phyloP scores from a whole-genome alignment of 495 filamentous ascomycete genomes.

The Sporormia fimetaria region DNA sequence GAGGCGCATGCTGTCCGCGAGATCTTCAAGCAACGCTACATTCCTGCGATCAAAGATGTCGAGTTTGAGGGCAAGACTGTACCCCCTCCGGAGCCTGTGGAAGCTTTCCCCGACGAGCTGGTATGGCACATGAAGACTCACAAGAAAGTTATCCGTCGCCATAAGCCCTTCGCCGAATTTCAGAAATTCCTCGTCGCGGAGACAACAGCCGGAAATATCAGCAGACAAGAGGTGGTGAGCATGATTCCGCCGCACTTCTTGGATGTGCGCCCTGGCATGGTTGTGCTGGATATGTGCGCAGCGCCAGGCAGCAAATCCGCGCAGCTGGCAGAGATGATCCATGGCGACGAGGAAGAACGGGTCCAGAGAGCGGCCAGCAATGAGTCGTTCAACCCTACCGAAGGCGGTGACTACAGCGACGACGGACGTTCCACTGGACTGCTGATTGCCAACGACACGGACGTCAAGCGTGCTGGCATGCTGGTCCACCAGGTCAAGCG shows the following conservation, averaged over 20 bases:
- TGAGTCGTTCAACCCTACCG: constrained; percentile 38
- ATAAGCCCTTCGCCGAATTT: constrained; percentile 84
- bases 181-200: constrained; percentile 98
- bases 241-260: constrained; percentile 97
- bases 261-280: constrained; percentile 82
- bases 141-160: constrained; percentile 83
- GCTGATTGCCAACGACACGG: constrained; percentile 87
- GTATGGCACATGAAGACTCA: constrained; percentile 96
- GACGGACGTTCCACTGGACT: constrained; percentile 81
- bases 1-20: constrained; percentile 71
- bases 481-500: constrained; percentile 95
- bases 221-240: constrained; percentile 89
- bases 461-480: constrained; percentile 93
- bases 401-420: constrained; percentile 52
- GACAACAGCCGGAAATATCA: constrained; percentile 93
- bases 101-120: constrained; percentile 86
- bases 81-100: constrained; percentile 64
- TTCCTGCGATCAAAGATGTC: constrained; percentile 78
- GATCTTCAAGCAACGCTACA: constrained; percentile 71
- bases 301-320: constrained; percentile 94
- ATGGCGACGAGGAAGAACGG: constrained; percentile 76
- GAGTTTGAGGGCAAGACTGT: constrained; percentile 64
- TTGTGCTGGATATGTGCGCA: constrained; percentile 87
- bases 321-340: constrained; percentile 88
- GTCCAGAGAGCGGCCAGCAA: constrained; percentile 43